Evolutionary conservation across 495 filamentous ascomycete genomes (phyloP).

Genomic region (Aspergillus saccharolyticus): DNA sequence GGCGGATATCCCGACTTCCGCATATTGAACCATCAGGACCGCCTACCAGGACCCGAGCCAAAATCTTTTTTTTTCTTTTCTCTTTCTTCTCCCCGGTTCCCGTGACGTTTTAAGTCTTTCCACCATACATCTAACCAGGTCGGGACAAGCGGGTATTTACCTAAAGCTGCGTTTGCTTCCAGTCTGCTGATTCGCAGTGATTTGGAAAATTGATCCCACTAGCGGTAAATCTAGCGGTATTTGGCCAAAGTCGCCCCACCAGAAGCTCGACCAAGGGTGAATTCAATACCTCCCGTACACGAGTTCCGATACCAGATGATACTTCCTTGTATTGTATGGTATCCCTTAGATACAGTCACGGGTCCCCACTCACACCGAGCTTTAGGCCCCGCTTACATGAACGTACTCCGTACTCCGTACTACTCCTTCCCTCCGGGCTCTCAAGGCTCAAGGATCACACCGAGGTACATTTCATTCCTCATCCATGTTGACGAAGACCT

Average conservation of each 20-base stretch:
- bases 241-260: not conserved
- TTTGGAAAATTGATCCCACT: not conserved
- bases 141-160: constrained; percentile 9
- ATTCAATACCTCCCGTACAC: too few species aligned
- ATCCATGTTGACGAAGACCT: not conserved
- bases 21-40: constrained; percentile 14
- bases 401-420: not conserved
- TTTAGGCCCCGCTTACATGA: not conserved
- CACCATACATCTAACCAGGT: constrained; percentile 16
- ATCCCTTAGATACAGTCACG: not conserved
- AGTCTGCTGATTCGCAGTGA: constrained; percentile 8
- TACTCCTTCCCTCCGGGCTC: too few species aligned
- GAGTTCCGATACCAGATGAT: not conserved
- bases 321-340: not conserved
- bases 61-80: not conserved
- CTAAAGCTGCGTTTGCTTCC: constrained; percentile 16
- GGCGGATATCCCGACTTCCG: constrained; percentile 20
- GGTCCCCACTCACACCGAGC: not conserved
- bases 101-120: not conserved
- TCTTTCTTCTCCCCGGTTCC: not conserved
- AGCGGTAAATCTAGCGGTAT: not conserved
- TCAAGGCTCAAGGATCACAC: not conserved
- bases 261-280: not conserved
- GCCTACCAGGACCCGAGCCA: constrained; percentile 7
- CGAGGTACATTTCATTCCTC: not conserved